phyloP scores from a whole-genome alignment of 352 stramenopile species.

The Pythium guiyangense region DNA sequence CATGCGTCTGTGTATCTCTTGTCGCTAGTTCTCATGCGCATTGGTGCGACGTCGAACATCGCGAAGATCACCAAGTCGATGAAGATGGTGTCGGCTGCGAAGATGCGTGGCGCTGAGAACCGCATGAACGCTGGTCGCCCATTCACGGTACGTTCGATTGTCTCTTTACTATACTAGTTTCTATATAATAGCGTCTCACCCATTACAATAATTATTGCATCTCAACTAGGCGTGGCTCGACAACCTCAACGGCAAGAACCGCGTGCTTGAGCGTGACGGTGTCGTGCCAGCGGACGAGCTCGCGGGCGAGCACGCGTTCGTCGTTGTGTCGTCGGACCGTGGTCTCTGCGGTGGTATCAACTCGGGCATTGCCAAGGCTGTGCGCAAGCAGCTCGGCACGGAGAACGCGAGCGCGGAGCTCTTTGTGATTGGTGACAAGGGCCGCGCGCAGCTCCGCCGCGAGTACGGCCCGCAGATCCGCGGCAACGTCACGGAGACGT shows the following conservation, averaged over 20 bases:
- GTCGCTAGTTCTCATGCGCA: slow-evolving; percentile 89
- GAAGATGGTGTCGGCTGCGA: slow-evolving; percentile 99
- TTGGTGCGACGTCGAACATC: slow-evolving; percentile 98
- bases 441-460: slow-evolving; percentile 90
- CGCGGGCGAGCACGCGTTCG: slow-evolving; percentile 85
- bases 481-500: slow-evolving; percentile 82
- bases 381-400: slow-evolving; percentile 80
- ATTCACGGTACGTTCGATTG: slow-evolving; percentile 52
- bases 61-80: slow-evolving; percentile 99
- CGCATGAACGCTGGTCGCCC: slow-evolving; percentile 78
- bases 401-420: slow-evolving; percentile 79
- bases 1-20: background rate
- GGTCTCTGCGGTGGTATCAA: slow-evolving; percentile 99
- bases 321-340: slow-evolving; percentile 96
- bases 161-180: background rate
- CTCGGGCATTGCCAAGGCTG: slow-evolving; percentile 92
- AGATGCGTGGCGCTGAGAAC: slow-evolving; percentile 97
- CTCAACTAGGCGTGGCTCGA: slow-evolving; percentile 55
- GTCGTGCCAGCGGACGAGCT: slow-evolving; percentile 84
- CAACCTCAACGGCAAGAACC: slow-evolving; percentile 73
- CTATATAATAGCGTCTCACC: too few species aligned
- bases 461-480: slow-evolving; percentile 61
- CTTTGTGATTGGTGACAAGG: slow-evolving; percentile 97
- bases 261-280: slow-evolving; percentile 86
- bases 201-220: too few species aligned